Evolutionary conservation across 306 rosid species (phyloP).

Genomic region (Quercus gilva): DNA sequence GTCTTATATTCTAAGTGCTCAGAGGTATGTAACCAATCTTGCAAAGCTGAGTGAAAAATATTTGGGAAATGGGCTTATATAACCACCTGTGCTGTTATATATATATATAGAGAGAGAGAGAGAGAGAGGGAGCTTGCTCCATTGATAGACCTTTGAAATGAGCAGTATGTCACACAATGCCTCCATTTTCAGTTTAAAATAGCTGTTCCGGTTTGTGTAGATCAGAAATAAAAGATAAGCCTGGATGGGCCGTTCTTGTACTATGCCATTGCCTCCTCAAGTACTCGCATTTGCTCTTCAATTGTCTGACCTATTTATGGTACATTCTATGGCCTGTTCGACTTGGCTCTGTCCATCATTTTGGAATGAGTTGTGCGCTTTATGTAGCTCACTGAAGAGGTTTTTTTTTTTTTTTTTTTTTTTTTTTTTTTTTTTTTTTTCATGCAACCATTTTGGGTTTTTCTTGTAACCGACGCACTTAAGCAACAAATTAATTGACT

Average conservation of each 20-base stretch:
- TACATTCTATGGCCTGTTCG: no score
- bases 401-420: no score
- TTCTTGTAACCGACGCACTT: background rate
- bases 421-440: no score
- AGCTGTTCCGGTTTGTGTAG: background rate
- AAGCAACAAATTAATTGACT: no score
- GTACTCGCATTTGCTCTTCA: background rate
- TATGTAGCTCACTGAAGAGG: no score
- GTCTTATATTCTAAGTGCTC: conserved; percentile 17
- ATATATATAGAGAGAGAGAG: no score
- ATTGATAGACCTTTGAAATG: background rate
- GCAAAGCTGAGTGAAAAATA: conserved; percentile 5
- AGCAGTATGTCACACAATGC: background rate
- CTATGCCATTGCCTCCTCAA: background rate
- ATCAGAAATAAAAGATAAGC: background rate
- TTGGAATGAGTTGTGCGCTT: no score
- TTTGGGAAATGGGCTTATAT: background rate
- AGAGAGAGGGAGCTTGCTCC: background rate
- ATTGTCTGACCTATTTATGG: background rate
- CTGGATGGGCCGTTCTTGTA: background rate
- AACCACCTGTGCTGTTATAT: background rate
- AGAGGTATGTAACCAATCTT: conserved; percentile 20
- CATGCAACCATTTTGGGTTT: background rate
- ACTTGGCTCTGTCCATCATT: no score
- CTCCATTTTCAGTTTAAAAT: background rate